Percentiles rank a stretch among this genome's conserved stretches.
Conservation (phyloP, 2,329 filamentous ascomycete genomes). For the Fusarium subglutinans region DNA sequence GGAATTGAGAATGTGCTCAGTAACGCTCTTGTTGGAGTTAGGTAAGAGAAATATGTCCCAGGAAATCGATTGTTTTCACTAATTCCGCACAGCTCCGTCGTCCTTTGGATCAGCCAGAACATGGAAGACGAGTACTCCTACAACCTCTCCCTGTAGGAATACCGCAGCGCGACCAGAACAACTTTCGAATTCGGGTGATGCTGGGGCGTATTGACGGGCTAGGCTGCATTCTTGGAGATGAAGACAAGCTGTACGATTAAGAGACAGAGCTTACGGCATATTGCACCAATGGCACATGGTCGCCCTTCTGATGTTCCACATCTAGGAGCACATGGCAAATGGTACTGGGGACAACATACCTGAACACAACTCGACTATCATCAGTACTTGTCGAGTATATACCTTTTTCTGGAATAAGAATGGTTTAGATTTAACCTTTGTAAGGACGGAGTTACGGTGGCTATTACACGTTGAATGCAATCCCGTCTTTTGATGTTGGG, state of each 20-base stretch:
- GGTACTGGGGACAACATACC: not conserved
- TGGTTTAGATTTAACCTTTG: constrained; percentile 18
- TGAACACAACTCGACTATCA: not conserved
- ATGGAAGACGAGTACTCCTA: constrained; percentile 79
- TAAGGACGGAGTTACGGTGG: constrained; percentile 1
- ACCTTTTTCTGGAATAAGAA: constrained; percentile 9
- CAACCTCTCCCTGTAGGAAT: constrained; percentile 66
- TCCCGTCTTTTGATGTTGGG: not conserved
- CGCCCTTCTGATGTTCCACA: not conserved
- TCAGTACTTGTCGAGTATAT: not conserved
- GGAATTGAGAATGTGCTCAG: constrained; percentile 73
- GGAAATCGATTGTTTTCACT: constrained; percentile 8
- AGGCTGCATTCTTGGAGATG: not conserved
- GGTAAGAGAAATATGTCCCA: constrained; percentile 50
- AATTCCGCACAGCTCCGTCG: constrained; percentile 60
- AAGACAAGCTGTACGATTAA: constrained; percentile 28
- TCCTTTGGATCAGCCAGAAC: constrained; percentile 76
- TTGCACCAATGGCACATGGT: constrained; percentile 3
- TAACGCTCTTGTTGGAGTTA: constrained; percentile 70
- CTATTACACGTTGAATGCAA: not conserved
- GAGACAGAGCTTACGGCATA: constrained; percentile 1
- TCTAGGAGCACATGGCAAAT: not conserved
- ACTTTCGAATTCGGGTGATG: not conserved
- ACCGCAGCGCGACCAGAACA: not conserved
- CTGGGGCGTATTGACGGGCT: constrained; percentile 14